Evolutionary conservation across 441 rosid species (phyloP).

Genomic region (Melastoma candidum): DNA sequence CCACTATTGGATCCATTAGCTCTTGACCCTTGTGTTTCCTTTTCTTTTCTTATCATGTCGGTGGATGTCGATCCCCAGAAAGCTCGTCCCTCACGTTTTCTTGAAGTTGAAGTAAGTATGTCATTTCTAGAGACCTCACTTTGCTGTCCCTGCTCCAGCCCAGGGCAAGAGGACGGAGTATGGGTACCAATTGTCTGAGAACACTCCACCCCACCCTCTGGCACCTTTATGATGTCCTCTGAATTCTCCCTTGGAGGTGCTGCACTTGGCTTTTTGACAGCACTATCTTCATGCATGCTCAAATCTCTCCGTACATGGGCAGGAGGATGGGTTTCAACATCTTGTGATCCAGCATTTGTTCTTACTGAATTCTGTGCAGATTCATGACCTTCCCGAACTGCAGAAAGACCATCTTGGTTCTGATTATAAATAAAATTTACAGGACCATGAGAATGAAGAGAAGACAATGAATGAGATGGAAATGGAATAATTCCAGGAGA

Average conservation of each 20-base stretch:
- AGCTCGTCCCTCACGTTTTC: constrained; percentile 35
- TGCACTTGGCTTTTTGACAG: constrained; percentile 26
- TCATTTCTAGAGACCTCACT: constrained; percentile 26
- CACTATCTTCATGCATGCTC: constrained; percentile 38
- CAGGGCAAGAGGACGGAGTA: constrained; percentile 23
- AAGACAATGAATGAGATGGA: constrained; percentile 50
- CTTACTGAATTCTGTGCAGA: constrained; percentile 24
- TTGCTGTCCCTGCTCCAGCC: constrained; percentile 22
- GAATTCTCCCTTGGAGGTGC: constrained; percentile 27
- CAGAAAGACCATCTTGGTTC: constrained; percentile 32
- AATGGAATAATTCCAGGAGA: constrained; percentile 71
- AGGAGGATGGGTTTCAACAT: constrained; percentile 30
- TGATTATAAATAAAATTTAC: constrained; percentile 39
- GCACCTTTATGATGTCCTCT: constrained; percentile 22
- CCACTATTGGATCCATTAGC: constrained; percentile 31
- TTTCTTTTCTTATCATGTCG: constrained; percentile 26
- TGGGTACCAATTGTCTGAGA: constrained; percentile 13
- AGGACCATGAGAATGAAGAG: constrained; percentile 41
- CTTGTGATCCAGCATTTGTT: constrained; percentile 25
- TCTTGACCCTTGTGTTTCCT: constrained; percentile 24
- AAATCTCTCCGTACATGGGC: constrained; percentile 34
- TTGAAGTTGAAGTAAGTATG: constrained; percentile 22
- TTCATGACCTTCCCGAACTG: constrained; percentile 40
- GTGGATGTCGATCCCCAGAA: constrained; percentile 25
- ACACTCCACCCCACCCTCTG: constrained; percentile 33